Evolutionary conservation across 2,329 filamentous ascomycete genomes (phyloP).

Genomic region (Rutstroemia sp.): DNA sequence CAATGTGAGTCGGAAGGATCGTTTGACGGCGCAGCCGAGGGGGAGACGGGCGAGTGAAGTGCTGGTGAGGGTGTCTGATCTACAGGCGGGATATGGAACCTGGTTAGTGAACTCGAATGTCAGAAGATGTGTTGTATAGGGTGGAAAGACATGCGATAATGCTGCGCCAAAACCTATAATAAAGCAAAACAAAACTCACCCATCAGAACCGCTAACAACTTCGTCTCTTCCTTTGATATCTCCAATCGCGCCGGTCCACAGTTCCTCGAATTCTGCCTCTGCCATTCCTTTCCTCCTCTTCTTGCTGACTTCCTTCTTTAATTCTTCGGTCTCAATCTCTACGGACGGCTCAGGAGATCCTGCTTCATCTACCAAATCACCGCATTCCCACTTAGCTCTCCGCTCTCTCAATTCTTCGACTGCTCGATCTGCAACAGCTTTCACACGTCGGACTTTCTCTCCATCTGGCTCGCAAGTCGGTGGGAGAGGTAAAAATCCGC

Average conservation of each 20-base stretch:
- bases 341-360: constrained; percentile 50
- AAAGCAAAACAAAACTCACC: constrained; percentile 40
- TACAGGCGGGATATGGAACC: constrained; percentile 65
- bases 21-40: constrained; percentile 71
- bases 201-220: constrained; percentile 41
- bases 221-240: constrained; percentile 61
- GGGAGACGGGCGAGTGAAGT: constrained; percentile 88
- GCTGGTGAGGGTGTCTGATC: constrained; percentile 70
- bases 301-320: constrained; percentile 69
- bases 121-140: constrained; percentile 42
- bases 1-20: constrained; percentile 72
- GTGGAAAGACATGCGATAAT: constrained; percentile 11
- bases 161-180: constrained; percentile 14
- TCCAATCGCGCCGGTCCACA: constrained; percentile 68
- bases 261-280: constrained; percentile 83
- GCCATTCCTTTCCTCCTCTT: constrained; percentile 78
- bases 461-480: constrained; percentile 94
- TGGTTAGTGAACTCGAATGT: constrained; percentile 69
- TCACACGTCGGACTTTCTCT: constrained; percentile 80
- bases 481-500: constrained; percentile 73
- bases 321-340: constrained; percentile 59
- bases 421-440: constrained; percentile 79
- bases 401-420: constrained; percentile 80
- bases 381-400: constrained; percentile 85
- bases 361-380: constrained; percentile 56